Base-by-base conservation (phyloP, 164 flowering plant genomes). In the Vitis labrusca region DNA sequence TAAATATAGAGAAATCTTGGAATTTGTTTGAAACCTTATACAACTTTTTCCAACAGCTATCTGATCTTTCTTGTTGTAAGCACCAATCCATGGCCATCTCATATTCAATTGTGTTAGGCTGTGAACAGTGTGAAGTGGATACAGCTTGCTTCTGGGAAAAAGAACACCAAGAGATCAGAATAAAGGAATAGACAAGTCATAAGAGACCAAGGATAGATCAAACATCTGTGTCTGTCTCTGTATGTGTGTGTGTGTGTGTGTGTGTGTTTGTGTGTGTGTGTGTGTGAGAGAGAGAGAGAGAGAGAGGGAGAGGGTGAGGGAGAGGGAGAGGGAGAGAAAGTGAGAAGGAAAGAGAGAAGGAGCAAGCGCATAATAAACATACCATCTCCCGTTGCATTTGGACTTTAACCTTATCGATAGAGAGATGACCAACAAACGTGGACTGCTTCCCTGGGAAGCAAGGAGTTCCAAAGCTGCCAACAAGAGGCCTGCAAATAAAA, bases 61-160 rank as follows among this genome's bases (percentile, higher is more conserved):
- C 87, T 50, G 82, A 73, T 79, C 81, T 79, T 64, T 78, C 74
- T 63, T 85, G 91, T 50, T 79, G 79, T 59, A 88, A 77, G 68
- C 84, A 68, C 94, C 94, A 93, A 15, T 83, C 89, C 83, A 88
- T 73, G n/a, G 94, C 93, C 91, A 91, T 82, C 19, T 85, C 94
- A 80, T 83, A 89, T 67, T 89, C 96, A 61, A 85, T 37, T 59
- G 91, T 88, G 80, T 91, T 90, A 14, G 91, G 84, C 72, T 92
- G 97, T 65, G 97, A 84, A 72, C 81, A 84, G 73, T 92, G 97
- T 55, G 93, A 86, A 54, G 97, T 90, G 6, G 97, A 85, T 19
- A 89, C 85, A 32, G 91, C 95, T 48, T 76, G 82, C 73, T 68
- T 86, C 95, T 92, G 73, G 61, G 30, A 63, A 57, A 77, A 9